Percentiles rank a stretch among this genome's conserved stretches.
These are phyloP conservation scores for Neonectria magnoliae DNA, from an alignment of 2,329 filamentous ascomycete genomes.

Conservation along the genomic window DNA sequence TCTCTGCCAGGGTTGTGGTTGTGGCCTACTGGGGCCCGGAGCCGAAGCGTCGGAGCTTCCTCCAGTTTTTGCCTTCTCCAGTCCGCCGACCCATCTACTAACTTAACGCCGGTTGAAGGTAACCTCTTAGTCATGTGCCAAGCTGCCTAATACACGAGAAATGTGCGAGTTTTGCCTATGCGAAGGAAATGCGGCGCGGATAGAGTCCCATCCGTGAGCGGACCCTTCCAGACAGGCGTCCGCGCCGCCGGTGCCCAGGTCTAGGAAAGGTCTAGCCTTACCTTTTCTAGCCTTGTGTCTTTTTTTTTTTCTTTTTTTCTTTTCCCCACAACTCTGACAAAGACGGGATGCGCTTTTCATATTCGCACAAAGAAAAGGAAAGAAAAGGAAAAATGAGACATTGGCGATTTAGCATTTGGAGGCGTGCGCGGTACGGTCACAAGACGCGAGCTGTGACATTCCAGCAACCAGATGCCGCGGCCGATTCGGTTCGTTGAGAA, in stretches of 20 bases:
- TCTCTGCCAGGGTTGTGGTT: background rate
- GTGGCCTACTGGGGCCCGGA: conserved; percentile 6
- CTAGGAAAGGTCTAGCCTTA: background rate
- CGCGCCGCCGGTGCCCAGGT: background rate
- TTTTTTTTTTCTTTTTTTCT: background rate
- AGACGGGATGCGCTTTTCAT: background rate
- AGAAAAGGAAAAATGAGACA: background rate
- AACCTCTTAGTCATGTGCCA: background rate
- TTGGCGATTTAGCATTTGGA: conserved; percentile 1
- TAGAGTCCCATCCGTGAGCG: background rate
- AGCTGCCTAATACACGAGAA: background rate
- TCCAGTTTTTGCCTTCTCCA: background rate
- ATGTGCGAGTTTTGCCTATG: background rate
- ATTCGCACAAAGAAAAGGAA: background rate
- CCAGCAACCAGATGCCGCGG: conserved; percentile 12
- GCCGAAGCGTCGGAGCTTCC: conserved; percentile 7
- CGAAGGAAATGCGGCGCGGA: background rate
- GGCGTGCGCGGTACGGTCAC: background rate
- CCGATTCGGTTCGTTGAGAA: background rate
- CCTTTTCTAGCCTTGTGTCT: background rate
- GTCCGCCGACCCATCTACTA: background rate
- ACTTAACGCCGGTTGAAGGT: background rate
- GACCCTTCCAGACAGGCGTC: background rate
- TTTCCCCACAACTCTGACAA: background rate
- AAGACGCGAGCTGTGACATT: background rate